Percentiles rank a stretch among this genome's conserved stretches.
Evolutionary conservation across 352 stramenopile genomes (phyloP).

Genomic region (Saprolegnia diclina): DNA sequence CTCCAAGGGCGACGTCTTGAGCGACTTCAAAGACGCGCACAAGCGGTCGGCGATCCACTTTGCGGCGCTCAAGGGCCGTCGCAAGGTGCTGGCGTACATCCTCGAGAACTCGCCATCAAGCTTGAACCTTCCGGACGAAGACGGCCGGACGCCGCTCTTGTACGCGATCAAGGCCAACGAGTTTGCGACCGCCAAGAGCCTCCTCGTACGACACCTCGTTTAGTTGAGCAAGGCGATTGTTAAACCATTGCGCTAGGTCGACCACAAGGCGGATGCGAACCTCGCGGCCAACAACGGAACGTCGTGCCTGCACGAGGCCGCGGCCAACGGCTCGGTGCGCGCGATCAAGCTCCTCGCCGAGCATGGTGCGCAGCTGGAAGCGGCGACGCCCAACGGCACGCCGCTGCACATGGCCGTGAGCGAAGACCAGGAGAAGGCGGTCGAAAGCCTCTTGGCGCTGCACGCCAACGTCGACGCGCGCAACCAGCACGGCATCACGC

Average conservation of each 20-base stretch:
- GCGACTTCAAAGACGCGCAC: constrained; percentile 75
- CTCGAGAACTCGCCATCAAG: constrained; percentile 44
- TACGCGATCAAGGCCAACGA: constrained; percentile 75
- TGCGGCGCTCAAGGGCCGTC: constrained; percentile 61
- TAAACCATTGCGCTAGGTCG: constrained; percentile 10
- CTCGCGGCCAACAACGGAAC: constrained; percentile 54
- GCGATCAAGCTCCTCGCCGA: constrained; percentile 53
- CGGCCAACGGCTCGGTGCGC: constrained; percentile 58
- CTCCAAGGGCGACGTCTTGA: constrained; percentile 37
- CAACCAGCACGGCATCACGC: constrained; percentile 66
- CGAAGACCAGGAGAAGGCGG: constrained; percentile 70
- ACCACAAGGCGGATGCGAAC: constrained; percentile 47
- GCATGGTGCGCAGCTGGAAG: constrained; percentile 49
- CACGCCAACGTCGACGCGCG: constrained; percentile 59
- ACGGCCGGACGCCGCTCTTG: constrained; percentile 60
- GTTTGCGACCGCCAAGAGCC: constrained; percentile 55
- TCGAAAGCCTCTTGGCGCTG: constrained; percentile 50
- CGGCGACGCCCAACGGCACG: constrained; percentile 62
- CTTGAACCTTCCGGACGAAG: constrained; percentile 60
- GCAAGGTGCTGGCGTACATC: constrained; percentile 71
- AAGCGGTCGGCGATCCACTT: constrained; percentile 79
- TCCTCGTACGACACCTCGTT: constrained; percentile 34
- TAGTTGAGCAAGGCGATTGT: neutral
- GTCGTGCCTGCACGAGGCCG: constrained; percentile 59
- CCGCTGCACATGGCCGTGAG: constrained; percentile 76